phyloP scores from a whole-genome alignment of 2,329 filamentous ascomycete genomes.

The Chrysosporium keratinophilum region DNA sequence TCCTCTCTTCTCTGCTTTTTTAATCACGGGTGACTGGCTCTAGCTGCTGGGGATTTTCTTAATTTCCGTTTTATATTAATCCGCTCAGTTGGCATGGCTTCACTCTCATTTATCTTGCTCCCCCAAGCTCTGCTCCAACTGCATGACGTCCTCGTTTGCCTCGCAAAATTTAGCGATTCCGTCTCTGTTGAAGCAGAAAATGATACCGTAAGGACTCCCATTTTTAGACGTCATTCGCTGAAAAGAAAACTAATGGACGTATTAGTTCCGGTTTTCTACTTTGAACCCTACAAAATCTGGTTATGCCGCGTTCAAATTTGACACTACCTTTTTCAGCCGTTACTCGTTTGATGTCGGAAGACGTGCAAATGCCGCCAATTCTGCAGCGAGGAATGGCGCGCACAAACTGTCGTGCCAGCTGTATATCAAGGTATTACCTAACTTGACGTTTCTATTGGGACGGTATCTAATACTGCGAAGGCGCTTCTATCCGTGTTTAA shows the following conservation, averaged over 20 bases:
- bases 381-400: slow-evolving; percentile 22
- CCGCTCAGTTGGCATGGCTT: slow-evolving; percentile 15
- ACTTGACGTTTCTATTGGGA: not conserved
- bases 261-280: slow-evolving; percentile 49
- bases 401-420: slow-evolving; percentile 50
- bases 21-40: too few relatives aligned
- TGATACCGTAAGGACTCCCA: slow-evolving; percentile 40
- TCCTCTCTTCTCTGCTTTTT: too few relatives aligned
- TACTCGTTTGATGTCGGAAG: slow-evolving; percentile 44
- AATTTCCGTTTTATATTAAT: too few relatives aligned
- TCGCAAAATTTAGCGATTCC: slow-evolving; percentile 54
- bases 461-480: slow-evolving; percentile 21
- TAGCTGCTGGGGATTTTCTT: too few relatives aligned
- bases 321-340: slow-evolving; percentile 47
- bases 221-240: too few relatives aligned
- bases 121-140: slow-evolving; percentile 47
- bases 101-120: slow-evolving; percentile 44
- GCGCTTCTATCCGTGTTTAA: slow-evolving; percentile 54
- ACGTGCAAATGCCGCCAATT: slow-evolving; percentile 15
- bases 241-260: not conserved
- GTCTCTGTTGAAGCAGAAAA: slow-evolving; percentile 52
- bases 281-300: slow-evolving; percentile 55
- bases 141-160: slow-evolving; percentile 50
- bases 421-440: slow-evolving; percentile 42
- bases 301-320: slow-evolving; percentile 50